Conservation (phyloP, 2,329 filamentous ascomycete genomes). For the Neopestalotiopsis sp. region DNA sequence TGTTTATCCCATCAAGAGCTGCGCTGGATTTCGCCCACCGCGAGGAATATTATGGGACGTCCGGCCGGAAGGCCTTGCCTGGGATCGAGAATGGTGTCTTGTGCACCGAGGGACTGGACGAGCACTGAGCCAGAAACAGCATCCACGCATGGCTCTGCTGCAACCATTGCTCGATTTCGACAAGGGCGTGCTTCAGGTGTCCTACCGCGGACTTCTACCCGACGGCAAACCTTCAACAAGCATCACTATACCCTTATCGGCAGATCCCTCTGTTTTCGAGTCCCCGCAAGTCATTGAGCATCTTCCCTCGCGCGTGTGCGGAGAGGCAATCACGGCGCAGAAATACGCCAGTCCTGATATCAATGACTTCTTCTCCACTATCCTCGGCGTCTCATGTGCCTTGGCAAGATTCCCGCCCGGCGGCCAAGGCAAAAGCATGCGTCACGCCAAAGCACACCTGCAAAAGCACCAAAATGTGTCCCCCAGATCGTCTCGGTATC, state of each 20-base stretch:
- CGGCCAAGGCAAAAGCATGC: constrained; percentile 60
- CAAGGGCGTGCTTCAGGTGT: constrained; percentile 67
- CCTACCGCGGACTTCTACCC: constrained; percentile 44
- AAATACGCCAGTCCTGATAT: constrained; percentile 71
- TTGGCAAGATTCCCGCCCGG: constrained; percentile 83
- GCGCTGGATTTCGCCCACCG: constrained; percentile 78
- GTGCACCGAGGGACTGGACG: constrained; percentile 85
- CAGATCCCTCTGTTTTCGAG: constrained; percentile 64
- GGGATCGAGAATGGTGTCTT: constrained; percentile 97
- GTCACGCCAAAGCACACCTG: constrained; percentile 75
- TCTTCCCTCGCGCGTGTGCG: constrained; percentile 75
- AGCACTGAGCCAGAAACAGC: constrained; percentile 86
- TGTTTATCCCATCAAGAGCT: constrained; percentile 95
- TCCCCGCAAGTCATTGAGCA: constrained; percentile 41
- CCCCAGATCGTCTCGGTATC: constrained; percentile 3
- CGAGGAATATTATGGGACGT: constrained; percentile 73
- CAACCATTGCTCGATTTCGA: constrained; percentile 75
- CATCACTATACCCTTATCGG: constrained; percentile 67
- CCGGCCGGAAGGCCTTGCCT: constrained; percentile 80
- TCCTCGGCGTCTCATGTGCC: constrained; percentile 79
- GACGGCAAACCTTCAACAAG: constrained; percentile 35
- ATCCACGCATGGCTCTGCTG: constrained; percentile 86
- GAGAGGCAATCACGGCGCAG: constrained; percentile 74
- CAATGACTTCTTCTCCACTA: constrained; percentile 77
- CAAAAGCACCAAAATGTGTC: constrained; percentile 57